A percentile compares a stretch with the other conserved stretches of the same genome.
Evolutionary conservation across 176 grass and related monocot species (phyloP).

Genomic region (Ananas comosus): DNA sequence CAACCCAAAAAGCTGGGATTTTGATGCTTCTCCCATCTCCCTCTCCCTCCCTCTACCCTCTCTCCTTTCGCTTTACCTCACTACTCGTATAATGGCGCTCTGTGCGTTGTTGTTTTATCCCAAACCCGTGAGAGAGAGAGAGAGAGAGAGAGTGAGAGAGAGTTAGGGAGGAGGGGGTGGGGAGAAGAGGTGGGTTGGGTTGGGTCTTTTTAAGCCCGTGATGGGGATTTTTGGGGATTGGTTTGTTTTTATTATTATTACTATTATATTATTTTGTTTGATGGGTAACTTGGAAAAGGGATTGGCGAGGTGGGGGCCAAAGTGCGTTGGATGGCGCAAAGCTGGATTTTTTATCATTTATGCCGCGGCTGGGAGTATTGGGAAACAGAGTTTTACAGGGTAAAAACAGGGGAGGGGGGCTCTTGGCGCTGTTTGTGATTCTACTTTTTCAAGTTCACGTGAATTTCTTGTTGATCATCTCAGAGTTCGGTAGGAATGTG

Average conservation of each 20-base stretch:
- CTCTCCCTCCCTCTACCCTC: not conserved
- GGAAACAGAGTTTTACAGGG: too few species aligned
- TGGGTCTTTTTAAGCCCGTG: conserved; percentile 39
- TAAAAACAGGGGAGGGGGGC: too few species aligned
- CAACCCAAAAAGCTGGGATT: conserved; percentile 16
- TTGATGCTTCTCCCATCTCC: not conserved
- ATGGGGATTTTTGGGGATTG: conserved; percentile 23
- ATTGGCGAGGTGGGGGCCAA: not conserved
- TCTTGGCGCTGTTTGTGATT: too few species aligned
- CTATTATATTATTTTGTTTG: not conserved
- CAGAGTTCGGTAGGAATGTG: too few species aligned
- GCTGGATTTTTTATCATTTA: not conserved
- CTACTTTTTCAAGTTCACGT: too few species aligned
- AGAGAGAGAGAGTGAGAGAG: too few species aligned
- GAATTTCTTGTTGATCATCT: too few species aligned
- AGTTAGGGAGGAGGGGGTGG: not conserved
- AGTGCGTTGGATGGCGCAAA: not conserved
- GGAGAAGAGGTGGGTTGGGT: conserved; percentile 10
- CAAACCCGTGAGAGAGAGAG: not conserved
- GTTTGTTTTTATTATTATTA: not conserved
- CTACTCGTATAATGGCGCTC: not conserved
- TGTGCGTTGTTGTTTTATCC: not conserved
- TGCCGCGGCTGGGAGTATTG: too few species aligned
- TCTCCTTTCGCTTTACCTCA: not conserved
- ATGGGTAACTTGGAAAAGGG: not conserved